Base-by-base conservation (phyloP, 257 asterid species). In the Nicotiana undulata region DNA sequence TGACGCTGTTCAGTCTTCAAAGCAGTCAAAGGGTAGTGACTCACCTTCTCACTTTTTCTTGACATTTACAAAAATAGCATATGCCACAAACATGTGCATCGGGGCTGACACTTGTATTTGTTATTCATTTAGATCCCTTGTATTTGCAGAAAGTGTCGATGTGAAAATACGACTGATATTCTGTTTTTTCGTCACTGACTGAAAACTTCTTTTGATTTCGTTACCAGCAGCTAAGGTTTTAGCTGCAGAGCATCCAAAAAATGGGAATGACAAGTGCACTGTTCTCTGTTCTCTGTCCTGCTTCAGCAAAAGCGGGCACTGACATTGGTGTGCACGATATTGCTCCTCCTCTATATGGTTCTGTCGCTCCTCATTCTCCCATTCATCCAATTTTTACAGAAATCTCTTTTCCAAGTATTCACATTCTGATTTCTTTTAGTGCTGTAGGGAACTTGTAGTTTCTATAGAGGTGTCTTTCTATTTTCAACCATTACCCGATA, bases 211-310 rank as follows among this genome's bases (percentile, higher is more conserved):
- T 79, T 76, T 44, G 29, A 20, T 85, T 81, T 64, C 83, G 63
- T 83, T 84, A 75, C 81, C 91, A 96, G 98, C 99, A n/a, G 94
- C 91, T 63, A 94, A 91, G 86, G 86, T 85, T 80, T 86, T 96
- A 91, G 97, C 99, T 59, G 86, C 92, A 53, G 99, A 96, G 83
- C 98, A 91, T 85, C 98, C 98, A 3, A 84, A 88, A 75, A 55
- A 44, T 79, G 89, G 91, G 9, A 86, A 88, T 53, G 79, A 83
- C 82, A 87, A 79, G 79, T 91, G 95, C 86, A 88, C 90, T 20
- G 98, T n/a, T n/a, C n/a, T n/a, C n/a, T n/a, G n/a, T 92, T 77
- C 84, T 96, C 80, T 96, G 94, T 86, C 99, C 98, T 82, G 98
- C 99, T 86, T 96, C 99, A 81, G 97, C 91, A 61, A 96, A 92